These are phyloP conservation scores for Atkinsonella hypoxylon DNA, from an alignment of 2,329 filamentous ascomycete genomes.

Conservation along the genomic window DNA sequence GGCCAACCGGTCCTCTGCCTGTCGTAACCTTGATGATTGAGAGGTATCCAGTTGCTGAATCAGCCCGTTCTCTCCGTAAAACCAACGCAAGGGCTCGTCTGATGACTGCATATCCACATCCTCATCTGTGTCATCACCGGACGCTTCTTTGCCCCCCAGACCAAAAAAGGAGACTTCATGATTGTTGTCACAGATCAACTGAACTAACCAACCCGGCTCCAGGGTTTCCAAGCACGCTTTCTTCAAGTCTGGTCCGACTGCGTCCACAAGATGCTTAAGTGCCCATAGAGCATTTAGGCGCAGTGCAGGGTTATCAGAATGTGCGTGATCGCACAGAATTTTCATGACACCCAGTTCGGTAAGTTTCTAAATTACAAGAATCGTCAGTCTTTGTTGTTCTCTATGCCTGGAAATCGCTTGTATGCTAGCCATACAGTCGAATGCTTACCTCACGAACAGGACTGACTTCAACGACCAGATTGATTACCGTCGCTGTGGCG, in stretches of 20 bases:
- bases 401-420: background rate
- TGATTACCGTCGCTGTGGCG: conserved; percentile 73
- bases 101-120: conserved; percentile 45
- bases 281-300: conserved; percentile 85
- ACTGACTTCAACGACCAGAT: conserved; percentile 78
- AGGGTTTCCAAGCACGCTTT: conserved; percentile 67
- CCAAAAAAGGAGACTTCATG: conserved; percentile 38
- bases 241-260: conserved; percentile 59
- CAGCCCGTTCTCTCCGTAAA: conserved; percentile 20
- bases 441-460: conserved; percentile 72
- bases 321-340: conserved; percentile 72
- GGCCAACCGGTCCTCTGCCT: conserved; percentile 37
- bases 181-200: conserved; percentile 56
- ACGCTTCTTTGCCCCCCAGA: conserved; percentile 17
- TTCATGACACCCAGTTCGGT: conserved; percentile 62
- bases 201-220: conserved; percentile 67
- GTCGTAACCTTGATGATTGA: conserved; percentile 31
- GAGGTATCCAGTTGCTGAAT: conserved; percentile 22
- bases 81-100: conserved; percentile 30
- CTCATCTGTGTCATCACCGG: conserved; percentile 37
- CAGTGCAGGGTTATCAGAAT: conserved; percentile 66
- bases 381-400: conserved; percentile 9
- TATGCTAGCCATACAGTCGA: background rate
- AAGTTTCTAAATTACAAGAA: conserved; percentile 44
- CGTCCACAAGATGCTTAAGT: conserved; percentile 77